These are phyloP conservation scores for Coffea humblotiana DNA, from an alignment of 305 asterid species.

Conservation along the genomic window DNA sequence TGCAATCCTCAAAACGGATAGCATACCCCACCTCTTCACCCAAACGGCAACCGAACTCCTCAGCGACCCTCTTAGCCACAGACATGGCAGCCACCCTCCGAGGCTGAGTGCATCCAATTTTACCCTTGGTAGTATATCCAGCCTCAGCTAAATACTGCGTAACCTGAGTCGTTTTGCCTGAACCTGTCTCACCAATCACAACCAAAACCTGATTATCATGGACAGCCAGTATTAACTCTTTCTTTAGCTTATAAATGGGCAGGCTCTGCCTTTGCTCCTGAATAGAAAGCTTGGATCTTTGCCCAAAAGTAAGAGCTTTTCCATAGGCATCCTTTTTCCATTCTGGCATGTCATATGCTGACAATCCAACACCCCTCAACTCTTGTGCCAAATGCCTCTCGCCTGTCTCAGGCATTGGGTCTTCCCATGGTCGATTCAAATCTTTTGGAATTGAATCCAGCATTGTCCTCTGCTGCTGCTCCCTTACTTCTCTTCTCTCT, in stretches of 20 bases:
- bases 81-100: conserved; percentile 98
- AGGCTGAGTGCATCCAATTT: conserved; percentile 96
- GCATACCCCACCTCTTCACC: conserved; percentile 97
- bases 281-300: conserved; percentile 82
- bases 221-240: conserved; percentile 76
- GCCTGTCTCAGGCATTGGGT: conserved; percentile 97
- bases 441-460: conserved; percentile 95
- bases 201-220: conserved; percentile 89
- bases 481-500: conserved; percentile 91
- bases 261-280: conserved; percentile 90
- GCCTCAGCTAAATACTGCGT: conserved; percentile 97
- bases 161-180: conserved; percentile 92
- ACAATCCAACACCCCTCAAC: conserved; percentile 94
- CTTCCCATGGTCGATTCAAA: conserved; percentile 98
- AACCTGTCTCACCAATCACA: conserved; percentile 96
- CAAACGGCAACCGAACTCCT: conserved; percentile 88
- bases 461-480: conserved; percentile 83
- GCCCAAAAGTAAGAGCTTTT: conserved; percentile 83
- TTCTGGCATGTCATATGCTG: conserved; percentile 93
- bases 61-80: conserved; percentile 96
- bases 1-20: conserved; percentile 91
- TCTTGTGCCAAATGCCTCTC: conserved; percentile 98
- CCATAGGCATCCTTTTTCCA: conserved; percentile 97
- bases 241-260: conserved; percentile 83
- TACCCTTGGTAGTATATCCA: conserved; percentile 87